Conservation (phyloP, 2,329 filamentous ascomycete genomes). For the Phaeosphaeria sp. region DNA sequence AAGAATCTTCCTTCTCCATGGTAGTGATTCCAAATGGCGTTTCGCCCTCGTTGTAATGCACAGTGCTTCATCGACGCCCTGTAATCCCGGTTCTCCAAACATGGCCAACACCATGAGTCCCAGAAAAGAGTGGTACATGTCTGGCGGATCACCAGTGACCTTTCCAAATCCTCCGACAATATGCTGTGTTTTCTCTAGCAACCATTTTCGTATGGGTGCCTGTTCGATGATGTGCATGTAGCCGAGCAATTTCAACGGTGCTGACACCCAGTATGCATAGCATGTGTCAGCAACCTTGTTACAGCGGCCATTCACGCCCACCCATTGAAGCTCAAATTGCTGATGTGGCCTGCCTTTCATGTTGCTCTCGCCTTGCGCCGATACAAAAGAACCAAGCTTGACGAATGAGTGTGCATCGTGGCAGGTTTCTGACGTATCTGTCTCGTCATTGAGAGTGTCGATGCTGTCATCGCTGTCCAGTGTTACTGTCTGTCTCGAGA, state of each 20-base stretch:
- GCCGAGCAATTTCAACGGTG: conserved; percentile 55
- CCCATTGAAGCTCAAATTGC: conserved; percentile 62
- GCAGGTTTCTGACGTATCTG: conserved; percentile 48
- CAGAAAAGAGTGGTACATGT: conserved; percentile 88
- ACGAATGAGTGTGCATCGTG: conserved; percentile 50
- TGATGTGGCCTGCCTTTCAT: conserved; percentile 63
- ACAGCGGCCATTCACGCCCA: conserved; percentile 87
- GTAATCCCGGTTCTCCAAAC: conserved; percentile 73
- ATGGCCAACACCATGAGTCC: conserved; percentile 81
- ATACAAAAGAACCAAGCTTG: conserved; percentile 37
- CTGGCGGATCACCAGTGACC: conserved; percentile 57
- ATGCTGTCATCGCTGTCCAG: conserved; percentile 51
- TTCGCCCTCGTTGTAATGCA: conserved; percentile 71
- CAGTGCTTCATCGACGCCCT: conserved; percentile 74
- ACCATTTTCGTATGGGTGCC: conserved; percentile 72
- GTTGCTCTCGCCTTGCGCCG: conserved; percentile 32
- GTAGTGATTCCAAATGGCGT: conserved; percentile 42
- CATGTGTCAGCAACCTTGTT: conserved; percentile 96
- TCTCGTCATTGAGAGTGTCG: conserved; percentile 47
- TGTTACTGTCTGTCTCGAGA: conserved; percentile 54
- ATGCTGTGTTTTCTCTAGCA: conserved; percentile 87
- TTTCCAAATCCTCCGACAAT: conserved; percentile 64
- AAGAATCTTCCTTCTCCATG: conserved; percentile 44
- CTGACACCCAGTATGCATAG: conserved; percentile 91
- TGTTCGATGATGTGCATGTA: conserved; percentile 64